phyloP scores from a whole-genome alignment of 2,329 filamentous ascomycete genomes.

The Aspergillus fijiensis region DNA sequence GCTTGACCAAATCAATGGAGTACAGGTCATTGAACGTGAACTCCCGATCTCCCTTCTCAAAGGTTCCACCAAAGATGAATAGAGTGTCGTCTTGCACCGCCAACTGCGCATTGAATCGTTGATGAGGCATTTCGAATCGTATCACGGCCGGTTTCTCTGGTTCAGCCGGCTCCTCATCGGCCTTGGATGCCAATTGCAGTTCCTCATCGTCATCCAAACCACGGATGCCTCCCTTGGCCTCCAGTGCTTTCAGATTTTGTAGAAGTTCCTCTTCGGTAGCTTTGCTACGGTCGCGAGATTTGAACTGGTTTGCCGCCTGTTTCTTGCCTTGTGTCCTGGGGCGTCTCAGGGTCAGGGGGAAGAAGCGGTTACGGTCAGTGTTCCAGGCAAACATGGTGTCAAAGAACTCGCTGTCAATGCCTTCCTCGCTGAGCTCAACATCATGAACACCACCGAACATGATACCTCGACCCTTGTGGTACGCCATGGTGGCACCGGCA shows the following conservation, averaged over 20 bases:
- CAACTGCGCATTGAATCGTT: constrained; percentile 85
- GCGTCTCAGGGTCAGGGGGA: constrained; percentile 75
- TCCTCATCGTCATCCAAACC: constrained; percentile 48
- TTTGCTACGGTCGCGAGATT: constrained; percentile 68
- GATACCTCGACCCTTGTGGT: constrained; percentile 89
- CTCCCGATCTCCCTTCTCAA: constrained; percentile 90
- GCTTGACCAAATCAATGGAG: constrained; percentile 86
- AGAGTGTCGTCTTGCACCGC: constrained; percentile 89
- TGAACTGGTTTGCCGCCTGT: constrained; percentile 46
- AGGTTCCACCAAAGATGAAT: constrained; percentile 94
- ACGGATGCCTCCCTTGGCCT: constrained; percentile 68
- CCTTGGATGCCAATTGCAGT: constrained; percentile 48
- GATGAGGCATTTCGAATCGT: constrained; percentile 80
- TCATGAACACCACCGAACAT: constrained; percentile 94
- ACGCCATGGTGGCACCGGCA: constrained; percentile 89
- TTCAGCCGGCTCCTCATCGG: constrained; percentile 54
- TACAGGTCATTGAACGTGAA: constrained; percentile 96
- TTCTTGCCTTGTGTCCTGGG: constrained; percentile 67
- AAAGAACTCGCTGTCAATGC: constrained; percentile 97
- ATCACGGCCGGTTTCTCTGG: constrained; percentile 62
- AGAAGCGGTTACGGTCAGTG: constrained; percentile 91
- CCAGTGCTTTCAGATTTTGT: constrained; percentile 79
- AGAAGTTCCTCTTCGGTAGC: constrained; percentile 91
- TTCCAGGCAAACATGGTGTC: constrained; percentile 91
- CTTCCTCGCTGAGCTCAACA: constrained; percentile 86